Evolutionary conservation across 2,329 filamentous ascomycete species (phyloP).

Genomic region (Xylariaceae sp.): DNA sequence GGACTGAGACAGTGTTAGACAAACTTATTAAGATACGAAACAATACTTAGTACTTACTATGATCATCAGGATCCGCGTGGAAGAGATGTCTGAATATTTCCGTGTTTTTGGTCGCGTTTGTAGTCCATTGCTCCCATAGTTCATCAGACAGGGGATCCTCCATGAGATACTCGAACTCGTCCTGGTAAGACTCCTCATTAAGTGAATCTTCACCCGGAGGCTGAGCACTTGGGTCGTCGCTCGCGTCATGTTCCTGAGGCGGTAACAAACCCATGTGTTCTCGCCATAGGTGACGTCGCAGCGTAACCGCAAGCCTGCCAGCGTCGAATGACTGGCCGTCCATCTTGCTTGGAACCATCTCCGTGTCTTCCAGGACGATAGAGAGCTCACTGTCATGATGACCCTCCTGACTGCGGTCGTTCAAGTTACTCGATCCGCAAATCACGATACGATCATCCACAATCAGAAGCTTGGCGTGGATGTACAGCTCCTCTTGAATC

Average conservation of each 20-base stretch:
- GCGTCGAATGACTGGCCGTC: slow-evolving; percentile 70
- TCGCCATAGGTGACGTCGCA: slow-evolving; percentile 79
- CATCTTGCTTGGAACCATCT: slow-evolving; percentile 67
- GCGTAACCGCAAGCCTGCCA: slow-evolving; percentile 73
- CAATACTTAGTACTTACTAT: slow-evolving; percentile 47
- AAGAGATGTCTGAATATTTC: slow-evolving; percentile 73
- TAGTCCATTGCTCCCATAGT: slow-evolving; percentile 65
- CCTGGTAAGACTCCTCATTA: slow-evolving; percentile 57
- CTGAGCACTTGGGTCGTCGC: slow-evolving; percentile 65
- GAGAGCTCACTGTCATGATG: slow-evolving; percentile 87
- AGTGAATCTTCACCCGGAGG: slow-evolving; percentile 62
- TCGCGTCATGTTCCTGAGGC: slow-evolving; percentile 64
- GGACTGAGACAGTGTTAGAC: slow-evolving; percentile 48
- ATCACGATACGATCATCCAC: slow-evolving; percentile 81
- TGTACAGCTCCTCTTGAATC: slow-evolving; percentile 93
- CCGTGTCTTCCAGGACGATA: slow-evolving; percentile 82
- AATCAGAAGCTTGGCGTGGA: slow-evolving; percentile 87
- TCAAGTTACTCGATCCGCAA: slow-evolving; percentile 84
- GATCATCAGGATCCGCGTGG: slow-evolving; percentile 83
- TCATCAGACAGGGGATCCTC: slow-evolving; percentile 65
- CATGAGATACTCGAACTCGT: slow-evolving; percentile 60
- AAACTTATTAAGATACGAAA: not conserved
- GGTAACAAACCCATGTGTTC: slow-evolving; percentile 82
- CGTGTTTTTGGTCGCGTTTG: slow-evolving; percentile 65
- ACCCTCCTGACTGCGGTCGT: slow-evolving; percentile 83